Base-by-base conservation (phyloP, 202 grass and related monocot genomes). In the Musa balbisiana region DNA sequence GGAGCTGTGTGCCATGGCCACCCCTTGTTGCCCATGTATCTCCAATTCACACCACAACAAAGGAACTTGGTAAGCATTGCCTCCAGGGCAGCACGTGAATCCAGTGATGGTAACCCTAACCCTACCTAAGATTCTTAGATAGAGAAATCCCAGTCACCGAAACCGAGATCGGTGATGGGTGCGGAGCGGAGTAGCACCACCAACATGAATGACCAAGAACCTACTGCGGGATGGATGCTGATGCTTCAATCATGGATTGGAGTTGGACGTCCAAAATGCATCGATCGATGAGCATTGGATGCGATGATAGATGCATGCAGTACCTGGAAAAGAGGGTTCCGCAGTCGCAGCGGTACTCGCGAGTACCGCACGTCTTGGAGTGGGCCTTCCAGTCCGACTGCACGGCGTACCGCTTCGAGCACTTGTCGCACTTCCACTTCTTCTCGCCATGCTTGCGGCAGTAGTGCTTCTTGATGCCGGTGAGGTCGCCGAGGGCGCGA, bases 351-450 rank as follows among this genome's bases (percentile, higher is more conserved):
- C 92, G 92, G 82, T 96, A 96, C 81, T 96, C 92, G 59, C 92
- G 81, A 0, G 92, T 96, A 55, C 92, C 92, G 82, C 92, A 96
- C 66, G 92, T 96, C 83, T 96, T 96, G 43, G 90, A 89, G 80
- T 97, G 93, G 1, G 93, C 93, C 90, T 97, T 97, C 93, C 93
- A 97, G 82, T 97, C 93, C 10, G 90, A 93, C 85, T 97, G 93
- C 53, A 97, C 93, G 10, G 93, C 93, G 72, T 97, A 97, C 75
- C 91, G 88, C 80, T 97, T 97, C 64, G 85, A 87, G 86, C 93
- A 97, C 87, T 97, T 97, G 73, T 93, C 93, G 67, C 93, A 97
- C 79, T 94, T 93, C 95, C 95, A 98, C 88, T 99, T 99, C 87
- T 99, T 99, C 88, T 99, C 95, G 51, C 95, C 95, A 76, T 99